A percentile compares a stretch with the other conserved stretches of the same genome.
phyloP scores from a whole-genome alignment of 176 grass and related monocot species.

The Secale cereale region DNA sequence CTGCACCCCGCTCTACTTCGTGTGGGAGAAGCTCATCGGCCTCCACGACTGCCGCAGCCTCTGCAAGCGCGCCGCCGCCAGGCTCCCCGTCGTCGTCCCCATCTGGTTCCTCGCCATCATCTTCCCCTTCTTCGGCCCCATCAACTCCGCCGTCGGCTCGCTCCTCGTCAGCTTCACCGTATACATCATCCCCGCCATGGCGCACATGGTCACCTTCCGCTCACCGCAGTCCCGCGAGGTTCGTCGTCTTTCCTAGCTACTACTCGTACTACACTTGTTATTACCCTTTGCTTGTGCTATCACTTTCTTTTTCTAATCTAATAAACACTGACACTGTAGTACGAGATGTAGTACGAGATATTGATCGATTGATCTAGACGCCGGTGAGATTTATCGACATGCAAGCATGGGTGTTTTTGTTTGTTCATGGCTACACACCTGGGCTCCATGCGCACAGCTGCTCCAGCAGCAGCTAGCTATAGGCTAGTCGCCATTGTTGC shows the following conservation, averaged over 20 bases:
- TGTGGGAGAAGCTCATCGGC: slow-evolving; percentile 97
- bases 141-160: slow-evolving; percentile 91
- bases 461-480: neutral
- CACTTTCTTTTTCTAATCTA: too few species aligned
- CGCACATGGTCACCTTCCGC: slow-evolving; percentile 87
- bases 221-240: slow-evolving; percentile 78
- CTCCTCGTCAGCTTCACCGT: slow-evolving; percentile 99
- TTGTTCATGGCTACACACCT: slow-evolving; percentile 18
- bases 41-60: slow-evolving; percentile 88
- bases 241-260: neutral
- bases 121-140: slow-evolving; percentile 96
- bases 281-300: too few species aligned
- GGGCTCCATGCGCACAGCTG: slow-evolving; percentile 22
- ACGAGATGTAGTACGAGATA: too few species aligned
- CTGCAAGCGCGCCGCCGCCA: slow-evolving; percentile 81
- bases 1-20: slow-evolving; percentile 95
- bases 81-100: slow-evolving; percentile 89
- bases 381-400: neutral
- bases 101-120: slow-evolving; percentile 99
- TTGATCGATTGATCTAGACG: too few species aligned
- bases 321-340: too few species aligned
- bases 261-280: too few species aligned
- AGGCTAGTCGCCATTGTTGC: neutral
- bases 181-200: slow-evolving; percentile 84
- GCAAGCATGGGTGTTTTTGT: neutral